Base-by-base conservation (phyloP, 2,329 filamentous ascomycete genomes). In the Exophiala spinifera region DNA sequence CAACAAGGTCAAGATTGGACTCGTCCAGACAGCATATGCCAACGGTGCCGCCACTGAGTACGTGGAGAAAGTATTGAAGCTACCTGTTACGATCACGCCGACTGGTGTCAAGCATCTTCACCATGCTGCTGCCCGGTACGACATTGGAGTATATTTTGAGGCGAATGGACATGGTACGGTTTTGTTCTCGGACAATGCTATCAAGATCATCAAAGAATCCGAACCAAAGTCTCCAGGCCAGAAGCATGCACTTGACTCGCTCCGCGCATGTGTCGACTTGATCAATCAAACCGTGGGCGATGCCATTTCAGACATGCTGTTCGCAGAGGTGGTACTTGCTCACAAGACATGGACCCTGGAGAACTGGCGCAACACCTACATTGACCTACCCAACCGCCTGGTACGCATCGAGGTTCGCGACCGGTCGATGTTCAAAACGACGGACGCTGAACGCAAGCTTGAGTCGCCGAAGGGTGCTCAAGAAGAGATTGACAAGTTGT, bases 211-310 rank as follows among this genome's bases (percentile, higher is more conserved):
- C 74, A 81, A 80, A 63, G 87, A 83, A 65, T 87, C 87, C 57
- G 82, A 90, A 68, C 91, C 94, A 4, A 87, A 95, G 71, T 95
- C 90, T 0, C 92, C 94, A 0, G 92, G 89, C 5, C 91, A 97
- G 72, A 88, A 92, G 69, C 88, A 90, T 64, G 89, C 92, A 1
- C 82, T 97, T 13, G 88, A 95, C 51, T 91, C 86, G 7, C 85
- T 99, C 1, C 80, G 83, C 49, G 91, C 90, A 10, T 81, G 95
- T 50, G 87, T 87, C 47, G 89, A 96, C 64, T 81, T 99, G 60
- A 95, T 99, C 78, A 99, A 99, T 79, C 94, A 99, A 77, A 94
- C 94, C 1, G 92, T 97, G 33, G 94, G 94, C 49, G 94, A 99
- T 69, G 94, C 94, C 44, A 82, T 99, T 53, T 96, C 91, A 1